A percentile compares a stretch with the other conserved stretches of the same genome.
Evolutionary conservation across 176 grass and related monocot species (phyloP).

Genomic region (Panicum miliaceum): DNA sequence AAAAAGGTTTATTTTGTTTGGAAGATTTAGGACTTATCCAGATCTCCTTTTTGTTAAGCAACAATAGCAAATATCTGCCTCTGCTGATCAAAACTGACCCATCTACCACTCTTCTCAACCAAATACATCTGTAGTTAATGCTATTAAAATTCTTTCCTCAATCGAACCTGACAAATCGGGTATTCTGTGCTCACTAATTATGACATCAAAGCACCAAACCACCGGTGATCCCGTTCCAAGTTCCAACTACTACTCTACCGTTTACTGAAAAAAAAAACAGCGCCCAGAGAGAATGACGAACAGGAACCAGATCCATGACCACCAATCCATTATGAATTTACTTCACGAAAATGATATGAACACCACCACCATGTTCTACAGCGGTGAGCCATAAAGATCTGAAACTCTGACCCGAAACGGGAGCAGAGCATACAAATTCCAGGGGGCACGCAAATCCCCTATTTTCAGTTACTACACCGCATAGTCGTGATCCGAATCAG

Average conservation of each 20-base stretch:
- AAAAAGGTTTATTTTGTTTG: slow-evolving; percentile 1
- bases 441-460: background rate
- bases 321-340: background rate
- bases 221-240: background rate
- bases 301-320: slow-evolving; percentile 19
- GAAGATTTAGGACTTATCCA: background rate
- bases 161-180: background rate
- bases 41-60: background rate
- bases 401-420: background rate
- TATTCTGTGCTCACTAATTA: background rate
- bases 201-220: background rate
- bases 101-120: background rate
- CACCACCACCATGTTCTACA: background rate
- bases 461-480: background rate
- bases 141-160: background rate
- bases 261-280: background rate
- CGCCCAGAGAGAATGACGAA: background rate
- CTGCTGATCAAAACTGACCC: background rate
- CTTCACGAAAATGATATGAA: background rate
- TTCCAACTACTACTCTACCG: background rate
- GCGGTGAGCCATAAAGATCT: slow-evolving; percentile 4
- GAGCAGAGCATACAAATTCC: background rate
- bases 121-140: slow-evolving; percentile 19
- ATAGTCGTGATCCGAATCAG: background rate
- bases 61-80: background rate